Conservation (phyloP, 2,329 filamentous ascomycete genomes). For the Aspergillus aculeatus region DNA sequence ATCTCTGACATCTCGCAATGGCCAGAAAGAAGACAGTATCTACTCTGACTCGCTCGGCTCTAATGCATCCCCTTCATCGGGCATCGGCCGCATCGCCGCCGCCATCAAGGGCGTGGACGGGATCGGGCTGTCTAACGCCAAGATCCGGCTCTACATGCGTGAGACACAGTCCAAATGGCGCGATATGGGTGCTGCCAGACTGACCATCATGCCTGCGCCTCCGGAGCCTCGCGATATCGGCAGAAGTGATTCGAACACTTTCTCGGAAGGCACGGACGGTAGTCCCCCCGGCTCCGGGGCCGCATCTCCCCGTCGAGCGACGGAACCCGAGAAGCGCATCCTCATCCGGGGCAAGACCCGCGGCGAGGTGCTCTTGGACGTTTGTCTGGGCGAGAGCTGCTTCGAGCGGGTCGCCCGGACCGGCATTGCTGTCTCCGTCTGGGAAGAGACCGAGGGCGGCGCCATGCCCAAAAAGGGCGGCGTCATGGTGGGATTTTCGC, state of each 20-base stretch:
- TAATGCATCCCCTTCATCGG: constrained; percentile 52
- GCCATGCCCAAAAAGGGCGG: constrained; percentile 57
- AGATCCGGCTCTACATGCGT: constrained; percentile 81
- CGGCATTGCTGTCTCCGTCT: constrained; percentile 85
- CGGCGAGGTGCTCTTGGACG: constrained; percentile 71
- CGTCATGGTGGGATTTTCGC: constrained; percentile 57
- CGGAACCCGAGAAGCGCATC: constrained; percentile 79
- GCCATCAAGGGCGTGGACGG: constrained; percentile 57
- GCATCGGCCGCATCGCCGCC: constrained; percentile 52
- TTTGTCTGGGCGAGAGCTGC: constrained; percentile 77
- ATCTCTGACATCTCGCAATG: constrained; percentile 61
- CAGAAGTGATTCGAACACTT: neutral
- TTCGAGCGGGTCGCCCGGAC: constrained; percentile 81
- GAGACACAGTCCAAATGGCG: constrained; percentile 79
- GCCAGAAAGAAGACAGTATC: constrained; percentile 52
- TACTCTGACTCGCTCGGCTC: constrained; percentile 58
- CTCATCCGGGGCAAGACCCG: constrained; percentile 70
- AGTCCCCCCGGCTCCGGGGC: constrained; percentile 31
- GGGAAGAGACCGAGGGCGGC: constrained; percentile 70
- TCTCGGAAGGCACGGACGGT: constrained; percentile 22
- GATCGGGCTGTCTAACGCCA: constrained; percentile 68
- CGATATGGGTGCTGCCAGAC: constrained; percentile 78
- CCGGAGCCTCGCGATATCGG: constrained; percentile 32
- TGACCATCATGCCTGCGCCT: constrained; percentile 71
- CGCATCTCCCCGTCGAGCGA: constrained; percentile 47